Conservation (phyloP, 1,284 basidiomycete species). For the Volvariella volvacea region DNA sequence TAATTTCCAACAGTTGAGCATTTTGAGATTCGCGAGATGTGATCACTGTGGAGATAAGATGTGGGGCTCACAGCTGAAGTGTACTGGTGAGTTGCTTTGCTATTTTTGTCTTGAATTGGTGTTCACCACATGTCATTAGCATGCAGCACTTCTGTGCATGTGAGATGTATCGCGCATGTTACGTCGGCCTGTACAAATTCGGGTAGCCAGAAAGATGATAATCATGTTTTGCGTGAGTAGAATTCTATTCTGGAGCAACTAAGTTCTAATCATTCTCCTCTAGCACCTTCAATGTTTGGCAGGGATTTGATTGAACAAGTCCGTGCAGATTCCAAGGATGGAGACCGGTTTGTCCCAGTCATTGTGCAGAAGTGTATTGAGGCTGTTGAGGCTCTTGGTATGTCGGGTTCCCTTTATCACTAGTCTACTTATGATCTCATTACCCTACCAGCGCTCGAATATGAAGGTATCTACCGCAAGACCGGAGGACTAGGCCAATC, state of each 20-base stretch:
- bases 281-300: constrained; percentile 88
- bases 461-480: constrained; percentile 96
- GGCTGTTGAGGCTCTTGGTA: constrained; percentile 83
- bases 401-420: constrained; percentile 19
- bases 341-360: constrained; percentile 65
- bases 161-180: constrained; percentile 61
- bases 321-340: constrained; percentile 56
- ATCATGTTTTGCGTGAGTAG: constrained; percentile 48
- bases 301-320: constrained; percentile 83
- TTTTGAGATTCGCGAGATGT: constrained; percentile 85
- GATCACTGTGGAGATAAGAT: constrained; percentile 97
- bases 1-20: constrained; percentile 85
- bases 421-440: constrained; percentile 3
- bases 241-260: too few relatives aligned
- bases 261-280: constrained; percentile 1
- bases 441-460: constrained; percentile 62
- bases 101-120: constrained; percentile 3
- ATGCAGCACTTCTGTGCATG: constrained; percentile 70
- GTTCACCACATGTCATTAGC: constrained; percentile 28
- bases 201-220: constrained; percentile 30
- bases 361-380: constrained; percentile 95
- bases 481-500: constrained; percentile 91
- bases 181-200: constrained; percentile 50
- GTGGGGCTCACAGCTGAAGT: constrained; percentile 94
- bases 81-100: constrained; percentile 56